Percentiles rank a stretch among this genome's conserved stretches.
Evolutionary conservation across 805 yeast genomes (phyloP).

Genomic region (Sugiyamaella boreocaroliniensis): DNA sequence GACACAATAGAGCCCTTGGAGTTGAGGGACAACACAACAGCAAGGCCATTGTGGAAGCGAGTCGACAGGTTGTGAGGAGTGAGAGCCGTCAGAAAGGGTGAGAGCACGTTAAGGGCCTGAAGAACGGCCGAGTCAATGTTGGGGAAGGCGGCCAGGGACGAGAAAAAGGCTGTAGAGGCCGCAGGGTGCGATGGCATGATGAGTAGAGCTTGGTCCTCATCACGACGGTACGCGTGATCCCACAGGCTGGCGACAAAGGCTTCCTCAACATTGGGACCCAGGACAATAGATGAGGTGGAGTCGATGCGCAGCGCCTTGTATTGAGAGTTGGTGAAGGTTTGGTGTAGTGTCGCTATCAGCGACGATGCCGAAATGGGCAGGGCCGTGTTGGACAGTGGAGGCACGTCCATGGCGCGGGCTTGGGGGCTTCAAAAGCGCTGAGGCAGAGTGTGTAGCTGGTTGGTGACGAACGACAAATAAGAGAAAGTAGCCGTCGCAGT

Average conservation of each 20-base stretch:
- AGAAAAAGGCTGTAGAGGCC: slow-evolving; percentile 27
- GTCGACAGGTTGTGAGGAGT: slow-evolving; percentile 32
- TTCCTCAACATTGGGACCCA: slow-evolving; percentile 30
- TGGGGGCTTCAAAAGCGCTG: neutral
- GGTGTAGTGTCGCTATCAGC: slow-evolving; percentile 31
- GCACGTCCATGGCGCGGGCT: slow-evolving; percentile 24
- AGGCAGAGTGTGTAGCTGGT: neutral
- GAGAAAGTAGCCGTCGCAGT: no score
- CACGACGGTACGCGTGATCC: slow-evolving; percentile 35
- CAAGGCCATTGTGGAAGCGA: slow-evolving; percentile 31
- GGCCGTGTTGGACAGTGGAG: slow-evolving; percentile 28
- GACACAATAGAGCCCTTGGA: slow-evolving; percentile 28
- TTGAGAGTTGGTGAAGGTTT: slow-evolving; percentile 23
- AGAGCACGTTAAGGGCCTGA: slow-evolving; percentile 31
- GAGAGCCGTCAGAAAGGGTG: slow-evolving; percentile 34
- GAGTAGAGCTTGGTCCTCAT: slow-evolving; percentile 36
- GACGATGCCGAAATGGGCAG: slow-evolving; percentile 29
- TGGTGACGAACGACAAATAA: neutral
- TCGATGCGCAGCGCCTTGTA: slow-evolving; percentile 26
- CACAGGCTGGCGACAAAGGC: slow-evolving; percentile 30
- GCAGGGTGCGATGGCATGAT: slow-evolving; percentile 29
- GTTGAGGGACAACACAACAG: slow-evolving; percentile 28
- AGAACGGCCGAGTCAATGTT: slow-evolving; percentile 30
- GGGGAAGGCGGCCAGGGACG: slow-evolving; percentile 31
- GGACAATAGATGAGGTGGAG: slow-evolving; percentile 25